These are phyloP conservation scores for Aspergillus brasiliensis DNA, from an alignment of 2,329 filamentous ascomycete species.

Conservation along the genomic window DNA sequence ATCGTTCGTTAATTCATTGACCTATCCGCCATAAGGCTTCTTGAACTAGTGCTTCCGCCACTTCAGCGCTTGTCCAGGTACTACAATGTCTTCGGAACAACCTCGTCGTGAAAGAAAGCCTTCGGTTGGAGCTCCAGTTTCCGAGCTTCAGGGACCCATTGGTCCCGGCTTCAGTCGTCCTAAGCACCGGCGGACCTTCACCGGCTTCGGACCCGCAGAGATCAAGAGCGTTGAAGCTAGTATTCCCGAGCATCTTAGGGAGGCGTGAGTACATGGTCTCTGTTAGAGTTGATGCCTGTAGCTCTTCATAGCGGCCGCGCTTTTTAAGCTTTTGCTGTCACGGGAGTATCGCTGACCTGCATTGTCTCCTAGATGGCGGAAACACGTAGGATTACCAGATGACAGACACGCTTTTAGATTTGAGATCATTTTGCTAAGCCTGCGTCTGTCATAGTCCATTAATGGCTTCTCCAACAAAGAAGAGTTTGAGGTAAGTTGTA, in stretches of 20 bases:
- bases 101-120: slow-evolving; percentile 71
- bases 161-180: slow-evolving; percentile 85
- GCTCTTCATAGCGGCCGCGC: neutral
- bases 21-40: neutral
- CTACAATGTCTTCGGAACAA: slow-evolving; percentile 25
- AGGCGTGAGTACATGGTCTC: slow-evolving; percentile 65
- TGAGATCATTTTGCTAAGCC: neutral
- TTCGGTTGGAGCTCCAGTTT: slow-evolving; percentile 78
- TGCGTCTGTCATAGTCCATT: slow-evolving; percentile 52
- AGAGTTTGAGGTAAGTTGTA: slow-evolving; percentile 64
- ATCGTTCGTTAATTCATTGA: neutral
- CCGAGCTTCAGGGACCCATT: slow-evolving; percentile 82
- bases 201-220: slow-evolving; percentile 84
- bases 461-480: slow-evolving; percentile 75
- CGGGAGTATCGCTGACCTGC: slow-evolving; percentile 21
- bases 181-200: slow-evolving; percentile 97
- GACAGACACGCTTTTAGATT: too few relatives aligned
- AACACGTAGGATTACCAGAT: slow-evolving; percentile 52
- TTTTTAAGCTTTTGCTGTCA: neutral
- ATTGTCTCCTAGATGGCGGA: slow-evolving; percentile 55
- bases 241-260: slow-evolving; percentile 86
- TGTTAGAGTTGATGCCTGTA: neutral
- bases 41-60: neutral
- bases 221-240: slow-evolving; percentile 91
- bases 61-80: neutral